phyloP scores from a whole-genome alignment of 768 basidiomycete species.

The Cubamyces sp. region DNA sequence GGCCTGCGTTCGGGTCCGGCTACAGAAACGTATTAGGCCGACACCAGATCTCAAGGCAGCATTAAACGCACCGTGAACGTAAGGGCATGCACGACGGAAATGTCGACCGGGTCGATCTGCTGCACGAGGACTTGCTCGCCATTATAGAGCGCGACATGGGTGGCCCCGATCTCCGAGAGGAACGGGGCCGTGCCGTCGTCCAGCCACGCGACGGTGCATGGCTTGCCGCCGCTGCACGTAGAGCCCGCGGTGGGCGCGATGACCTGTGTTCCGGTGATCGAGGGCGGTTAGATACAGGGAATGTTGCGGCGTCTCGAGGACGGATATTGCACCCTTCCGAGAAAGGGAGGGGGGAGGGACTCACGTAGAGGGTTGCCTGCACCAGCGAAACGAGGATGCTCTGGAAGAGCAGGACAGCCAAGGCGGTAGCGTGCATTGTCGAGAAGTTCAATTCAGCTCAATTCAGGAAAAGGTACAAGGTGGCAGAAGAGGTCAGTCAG shows the following conservation, averaged over 20 bases:
- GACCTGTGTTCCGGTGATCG: constrained; percentile 40
- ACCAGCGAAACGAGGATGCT: constrained; percentile 25
- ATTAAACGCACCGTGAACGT: constrained; percentile 56
- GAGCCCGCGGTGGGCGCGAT: constrained; percentile 47
- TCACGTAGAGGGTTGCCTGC: constrained; percentile 47
- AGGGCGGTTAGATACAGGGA: not conserved
- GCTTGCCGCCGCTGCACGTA: constrained; percentile 55
- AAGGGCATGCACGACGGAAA: constrained; percentile 49
- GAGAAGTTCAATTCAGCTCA: not conserved
- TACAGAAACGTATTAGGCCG: constrained; percentile 29
- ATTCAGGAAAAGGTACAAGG: not conserved
- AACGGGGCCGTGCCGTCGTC: constrained; percentile 63
- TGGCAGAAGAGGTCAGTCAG: not conserved
- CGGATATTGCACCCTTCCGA: not conserved
- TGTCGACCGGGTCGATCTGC: constrained; percentile 57
- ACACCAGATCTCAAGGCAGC: too few species aligned
- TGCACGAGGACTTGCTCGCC: constrained; percentile 65
- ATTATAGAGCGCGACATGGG: constrained; percentile 60
- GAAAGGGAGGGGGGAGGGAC: constrained; percentile 23
- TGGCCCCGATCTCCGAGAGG: constrained; percentile 52
- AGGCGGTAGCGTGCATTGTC: constrained; percentile 6
- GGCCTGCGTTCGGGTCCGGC: constrained; percentile 61
- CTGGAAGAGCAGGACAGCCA: constrained; percentile 21
- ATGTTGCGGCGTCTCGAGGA: not conserved
- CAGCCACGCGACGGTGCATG: constrained; percentile 61